Conservation (phyloP, 1,139 yeast species). For the Suhomyces atakaporum region DNA sequence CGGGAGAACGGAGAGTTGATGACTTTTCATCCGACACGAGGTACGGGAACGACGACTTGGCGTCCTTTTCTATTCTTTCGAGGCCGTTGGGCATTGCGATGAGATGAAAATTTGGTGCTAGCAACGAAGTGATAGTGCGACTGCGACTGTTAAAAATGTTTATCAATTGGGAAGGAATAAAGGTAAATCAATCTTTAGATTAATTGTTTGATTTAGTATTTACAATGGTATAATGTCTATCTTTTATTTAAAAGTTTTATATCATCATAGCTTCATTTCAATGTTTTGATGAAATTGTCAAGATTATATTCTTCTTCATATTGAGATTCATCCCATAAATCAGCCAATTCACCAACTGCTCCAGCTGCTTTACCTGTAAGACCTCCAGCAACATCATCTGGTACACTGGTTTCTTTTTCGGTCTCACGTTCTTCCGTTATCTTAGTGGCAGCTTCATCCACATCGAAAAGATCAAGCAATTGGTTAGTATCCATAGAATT, state of each 20-base stretch:
- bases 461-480: constrained; percentile 83
- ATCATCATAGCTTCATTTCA: constrained; percentile 33
- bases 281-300: constrained; percentile 85
- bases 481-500: constrained; percentile 97
- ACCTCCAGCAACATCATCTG: constrained; percentile 63
- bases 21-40: constrained; percentile 74
- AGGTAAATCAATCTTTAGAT: too few relatives aligned
- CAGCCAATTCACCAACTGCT: constrained; percentile 87
- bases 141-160: too few relatives aligned
- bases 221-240: not conserved
- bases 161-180: too few relatives aligned
- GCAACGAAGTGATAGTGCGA: too few relatives aligned
- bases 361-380: constrained; percentile 65
- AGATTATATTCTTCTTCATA: constrained; percentile 95
- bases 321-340: constrained; percentile 94
- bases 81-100: constrained; percentile 11
- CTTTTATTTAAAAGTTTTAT: not conserved
- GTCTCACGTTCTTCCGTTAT: constrained; percentile 30
- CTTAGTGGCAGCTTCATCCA: constrained; percentile 56
- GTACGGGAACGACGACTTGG: constrained; percentile 58
- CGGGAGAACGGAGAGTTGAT: constrained; percentile 42
- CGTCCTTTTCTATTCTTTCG: constrained; percentile 50
- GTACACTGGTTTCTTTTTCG: constrained; percentile 34
- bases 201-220: too few relatives aligned
- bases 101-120: not conserved